These are phyloP conservation scores for Tolypocladium pustulatum DNA, from an alignment of 2,329 filamentous ascomycete genomes.

Conservation along the genomic window DNA sequence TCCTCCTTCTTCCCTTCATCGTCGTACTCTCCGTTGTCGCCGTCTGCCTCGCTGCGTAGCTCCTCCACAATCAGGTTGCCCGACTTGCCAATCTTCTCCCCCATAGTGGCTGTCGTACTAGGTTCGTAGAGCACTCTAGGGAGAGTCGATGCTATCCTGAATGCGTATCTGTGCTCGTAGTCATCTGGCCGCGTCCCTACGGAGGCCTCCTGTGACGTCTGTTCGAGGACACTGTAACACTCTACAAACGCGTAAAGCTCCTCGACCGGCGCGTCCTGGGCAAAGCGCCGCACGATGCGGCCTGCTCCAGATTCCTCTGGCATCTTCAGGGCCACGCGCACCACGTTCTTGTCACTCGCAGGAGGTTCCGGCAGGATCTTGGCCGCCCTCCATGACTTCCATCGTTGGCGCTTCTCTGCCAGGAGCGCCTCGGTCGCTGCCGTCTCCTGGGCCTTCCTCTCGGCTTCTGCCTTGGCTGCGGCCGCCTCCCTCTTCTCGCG, in stretches of 20 bases:
- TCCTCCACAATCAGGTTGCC: conserved; percentile 85
- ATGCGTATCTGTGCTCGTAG: conserved; percentile 76
- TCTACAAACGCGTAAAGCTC: conserved; percentile 95
- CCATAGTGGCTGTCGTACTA: conserved; percentile 53
- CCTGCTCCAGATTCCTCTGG: conserved; percentile 51
- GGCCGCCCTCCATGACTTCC: conserved; percentile 70
- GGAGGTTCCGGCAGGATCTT: conserved; percentile 59
- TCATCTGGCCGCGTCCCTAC: conserved; percentile 5
- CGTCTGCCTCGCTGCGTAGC: conserved; percentile 21
- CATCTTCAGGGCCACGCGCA: conserved; percentile 61
- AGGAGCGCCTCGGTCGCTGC: conserved; percentile 48
- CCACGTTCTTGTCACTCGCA: conserved; percentile 50
- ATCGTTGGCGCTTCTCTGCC: conserved; percentile 45
- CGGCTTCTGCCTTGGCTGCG: conserved; percentile 55
- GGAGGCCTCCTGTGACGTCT: conserved; percentile 39
- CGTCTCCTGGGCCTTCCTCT: conserved; percentile 47
- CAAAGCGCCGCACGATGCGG: conserved; percentile 68
- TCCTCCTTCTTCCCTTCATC: conserved; percentile 12
- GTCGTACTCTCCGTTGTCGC: conserved; percentile 19
- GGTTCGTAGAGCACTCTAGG: conserved; percentile 73
- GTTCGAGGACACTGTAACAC: conserved; percentile 60
- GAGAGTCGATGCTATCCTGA: conserved; percentile 75
- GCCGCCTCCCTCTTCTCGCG: conserved; percentile 68
- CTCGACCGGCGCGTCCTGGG: conserved; percentile 59
- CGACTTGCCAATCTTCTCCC: conserved; percentile 66